Evolutionary conservation across 2,329 filamentous ascomycete species (phyloP), one percentile per base, ranked within the genome.

Genomic region (Gnomoniopsis smithogilvyi): DNA sequence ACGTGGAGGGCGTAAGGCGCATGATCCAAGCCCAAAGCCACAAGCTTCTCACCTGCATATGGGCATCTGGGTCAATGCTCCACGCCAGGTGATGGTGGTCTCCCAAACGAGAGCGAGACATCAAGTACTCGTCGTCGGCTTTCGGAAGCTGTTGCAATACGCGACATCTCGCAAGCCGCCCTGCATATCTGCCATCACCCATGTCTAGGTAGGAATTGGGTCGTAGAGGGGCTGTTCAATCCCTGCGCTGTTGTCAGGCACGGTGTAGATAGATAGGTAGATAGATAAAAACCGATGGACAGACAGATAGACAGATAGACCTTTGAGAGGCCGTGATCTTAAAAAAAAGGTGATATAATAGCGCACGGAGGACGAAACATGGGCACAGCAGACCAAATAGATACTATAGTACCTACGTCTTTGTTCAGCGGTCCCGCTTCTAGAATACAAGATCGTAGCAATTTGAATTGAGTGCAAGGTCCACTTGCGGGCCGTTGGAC

Each of bases 101-200:
- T n/a, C n/a, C 34, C 41, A 33, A 54, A 54, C 43, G 22, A 49
- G 52, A 51, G 47, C 48, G 48, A 41, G 56, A 30, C 26, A 30
- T 30, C 54, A 19, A 51, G 30, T n/a, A 34, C 33, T 51, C 24
- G 6, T 30, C 30, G n/a, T 61, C 56, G 51, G 59, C 36, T 58
- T 43, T 46, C 59, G 51, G 59, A 34, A 45, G 41, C 30, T 22
- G 43, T 36, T 55, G 51, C 56, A 22, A 46, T 43, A 51, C 55
- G 45, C 54, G 46, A 47, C 55, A 58, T 58, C 34, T 8, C 22
- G 54, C 58, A 58, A 45, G 14, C 50, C 8, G 50, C 46, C 41
- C 46, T 47, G 54, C 50, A 57, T 53, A 34, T 8, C 26, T 43
- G 50, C 50, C 34, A 41, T 10, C 19, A 21, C 14, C 19, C 33